Conservation (phyloP, 768 basidiomycete genomes). For the Ramaria sp. region DNA sequence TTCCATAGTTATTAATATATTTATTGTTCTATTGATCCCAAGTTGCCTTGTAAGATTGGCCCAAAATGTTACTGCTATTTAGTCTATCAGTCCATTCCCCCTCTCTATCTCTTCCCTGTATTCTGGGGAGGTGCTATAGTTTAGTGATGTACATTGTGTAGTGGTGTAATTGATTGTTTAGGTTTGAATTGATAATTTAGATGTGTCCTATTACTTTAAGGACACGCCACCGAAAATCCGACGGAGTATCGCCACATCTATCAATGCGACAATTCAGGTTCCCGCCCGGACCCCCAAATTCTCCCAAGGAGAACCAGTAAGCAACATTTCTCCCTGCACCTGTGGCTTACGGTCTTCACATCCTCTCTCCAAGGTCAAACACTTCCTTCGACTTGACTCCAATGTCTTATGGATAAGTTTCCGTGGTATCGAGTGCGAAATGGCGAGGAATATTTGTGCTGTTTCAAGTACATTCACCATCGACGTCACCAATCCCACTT, state of each 20-base stretch:
- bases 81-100: no score
- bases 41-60: no score
- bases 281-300: conserved; percentile 76
- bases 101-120: no score
- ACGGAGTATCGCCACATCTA: conserved; percentile 79
- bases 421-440: conserved; percentile 95
- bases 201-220: no score
- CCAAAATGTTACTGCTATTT: no score
- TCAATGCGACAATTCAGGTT: conserved; percentile 78
- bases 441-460: conserved; percentile 89
- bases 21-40: no score
- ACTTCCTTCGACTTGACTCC: conserved; percentile 69
- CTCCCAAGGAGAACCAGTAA: conserved; percentile 67
- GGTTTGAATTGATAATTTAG: no score
- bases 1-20: no score
- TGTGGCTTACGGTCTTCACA: conserved; percentile 7
- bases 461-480: conserved; percentile 98
- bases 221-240: no score
- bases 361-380: conserved; percentile 53
- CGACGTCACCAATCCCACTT: conserved; percentile 96
- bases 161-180: no score
- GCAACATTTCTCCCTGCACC: conserved; percentile 17
- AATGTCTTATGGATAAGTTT: conserved; percentile 98
- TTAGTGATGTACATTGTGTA: no score
- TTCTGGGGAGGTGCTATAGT: no score